Evolutionary conservation across 306 rosid species (phyloP).

Genomic region (Fragaria vesca): DNA sequence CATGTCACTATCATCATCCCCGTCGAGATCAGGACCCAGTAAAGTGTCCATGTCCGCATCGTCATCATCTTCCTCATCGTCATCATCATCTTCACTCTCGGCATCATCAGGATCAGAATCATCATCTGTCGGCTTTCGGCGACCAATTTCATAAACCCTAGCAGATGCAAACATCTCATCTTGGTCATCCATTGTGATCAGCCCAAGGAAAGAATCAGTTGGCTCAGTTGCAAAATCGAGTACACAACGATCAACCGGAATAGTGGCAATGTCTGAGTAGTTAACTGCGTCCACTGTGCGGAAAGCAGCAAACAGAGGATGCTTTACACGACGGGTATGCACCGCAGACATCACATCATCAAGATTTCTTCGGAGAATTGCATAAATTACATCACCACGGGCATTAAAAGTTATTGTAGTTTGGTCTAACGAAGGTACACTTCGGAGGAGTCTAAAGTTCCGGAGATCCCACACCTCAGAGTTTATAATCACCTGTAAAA

Average conservation of each 20-base stretch:
- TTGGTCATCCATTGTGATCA: conserved; percentile 94
- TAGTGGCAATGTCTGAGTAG: conserved; percentile 91
- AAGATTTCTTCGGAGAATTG: conserved; percentile 83
- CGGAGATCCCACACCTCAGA: conserved; percentile 99
- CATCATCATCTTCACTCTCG: conserved; percentile 87
- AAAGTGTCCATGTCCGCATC: conserved; percentile 57
- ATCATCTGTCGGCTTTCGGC: conserved; percentile 87
- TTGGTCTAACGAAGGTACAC: conserved; percentile 95
- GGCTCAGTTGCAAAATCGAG: conserved; percentile 90
- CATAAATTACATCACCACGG: conserved; percentile 96
- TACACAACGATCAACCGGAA: conserved; percentile 90
- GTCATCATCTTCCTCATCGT: conserved; percentile 57
- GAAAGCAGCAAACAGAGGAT: conserved; percentile 82
- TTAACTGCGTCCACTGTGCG: conserved; percentile 95
- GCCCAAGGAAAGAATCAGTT: conserved; percentile 91
- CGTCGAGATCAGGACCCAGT: conserved; percentile 79
- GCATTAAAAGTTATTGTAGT: conserved; percentile 86
- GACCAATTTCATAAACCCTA: conserved; percentile 87
- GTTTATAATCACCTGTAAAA: conserved; percentile 81
- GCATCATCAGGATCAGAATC: conserved; percentile 99
- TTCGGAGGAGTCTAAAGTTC: conserved; percentile 78
- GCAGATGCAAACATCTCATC: conserved; percentile 92
- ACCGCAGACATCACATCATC: conserved; percentile 96
- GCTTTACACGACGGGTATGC: conserved; percentile 81
- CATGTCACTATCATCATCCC: conserved; percentile 72